Evolutionary conservation across 495 filamentous ascomycete genomes (phyloP), one percentile per base, ranked within the genome.

Genomic region (Barbatosphaeria neglecta): DNA sequence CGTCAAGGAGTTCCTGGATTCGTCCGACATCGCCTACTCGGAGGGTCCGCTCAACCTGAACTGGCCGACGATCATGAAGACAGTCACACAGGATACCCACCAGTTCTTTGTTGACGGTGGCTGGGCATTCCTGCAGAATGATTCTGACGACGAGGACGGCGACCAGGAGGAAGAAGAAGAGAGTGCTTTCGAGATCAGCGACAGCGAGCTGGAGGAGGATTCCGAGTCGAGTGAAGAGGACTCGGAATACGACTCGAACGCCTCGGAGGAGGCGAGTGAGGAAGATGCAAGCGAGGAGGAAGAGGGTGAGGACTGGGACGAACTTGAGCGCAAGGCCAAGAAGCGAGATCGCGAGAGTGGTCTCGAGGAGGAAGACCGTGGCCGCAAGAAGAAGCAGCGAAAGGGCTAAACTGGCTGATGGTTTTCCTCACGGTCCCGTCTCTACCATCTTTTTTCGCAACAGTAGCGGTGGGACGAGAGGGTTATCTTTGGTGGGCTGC

Each of bases 61-160:
- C 68, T 99, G 93, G 93, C 81, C 83, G 7, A 94, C 88, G 18
- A 99, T 99, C 60, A 99, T 99, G 90, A 99, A 99, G 72, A 99
- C 93, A 0, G 89, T 99, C 16, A 87, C 83, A 25, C 80, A 84
- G 35, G 86, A 99, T 61, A 86, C 93, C 7, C 90, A 97, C 56
- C 77, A 81, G 47, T 99, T 99, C 78, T 99, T 95, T 62, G 75
- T 72, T 23, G 90, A 97, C 56, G 93, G 93, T 22, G 93, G 93
- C 20, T 99, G 93, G 93, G 83, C 80, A 13, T 96, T 97, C 79
- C 62, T 99, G 45, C 77, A 80, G 24, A 83, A 82, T 45, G 90
- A 96, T 35, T 87, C 82, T 1, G 93, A 97, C 53, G 86, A 83
- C 4, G 89, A 95, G 41, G 89, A 78, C 44, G 78, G 70, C 0